Percentiles rank a stretch among this genome's conserved stretches.
These are phyloP conservation scores for Dimocarpus longan DNA, from an alignment of 345 rosid species.

Conservation along the genomic window DNA sequence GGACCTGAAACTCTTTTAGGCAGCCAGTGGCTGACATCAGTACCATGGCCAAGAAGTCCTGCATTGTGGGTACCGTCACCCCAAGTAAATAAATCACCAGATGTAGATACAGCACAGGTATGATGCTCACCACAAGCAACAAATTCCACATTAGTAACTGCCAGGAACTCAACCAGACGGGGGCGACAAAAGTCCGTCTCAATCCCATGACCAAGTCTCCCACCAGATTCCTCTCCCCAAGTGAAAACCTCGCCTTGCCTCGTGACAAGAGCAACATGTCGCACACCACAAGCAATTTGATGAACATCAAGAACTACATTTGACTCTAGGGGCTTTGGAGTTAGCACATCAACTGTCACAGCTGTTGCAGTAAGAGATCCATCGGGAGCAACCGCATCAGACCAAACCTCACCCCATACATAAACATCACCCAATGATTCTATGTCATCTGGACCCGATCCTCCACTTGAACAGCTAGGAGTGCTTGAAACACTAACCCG, in stretches of 20 bases:
- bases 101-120: conserved; percentile 75
- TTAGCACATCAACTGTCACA: conserved; percentile 55
- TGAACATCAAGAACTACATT: conserved; percentile 96
- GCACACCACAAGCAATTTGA: conserved; percentile 84
- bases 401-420: conserved; percentile 96
- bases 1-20: conserved; percentile 87
- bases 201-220: conserved; percentile 91
- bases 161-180: conserved; percentile 78
- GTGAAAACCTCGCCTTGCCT: conserved; percentile 97
- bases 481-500: conserved; percentile 94
- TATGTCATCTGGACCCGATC: conserved; percentile 98
- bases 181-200: conserved; percentile 72
- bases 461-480: conserved; percentile 91
- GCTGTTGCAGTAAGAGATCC: conserved; percentile 44
- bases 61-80: conserved; percentile 86
- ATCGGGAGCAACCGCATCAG: conserved; percentile 56
- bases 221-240: conserved; percentile 99
- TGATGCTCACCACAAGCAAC: conserved; percentile 89
- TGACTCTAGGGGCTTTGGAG: conserved; percentile 85
- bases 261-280: conserved; percentile 86
- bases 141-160: conserved; percentile 71
- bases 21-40: conserved; percentile 86
- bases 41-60: conserved; percentile 89
- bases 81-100: conserved; percentile 88
- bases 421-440: conserved; percentile 96